Base-by-base conservation (phyloP, 2,329 filamentous ascomycete species). In the Furcasterigmium sp. region DNA sequence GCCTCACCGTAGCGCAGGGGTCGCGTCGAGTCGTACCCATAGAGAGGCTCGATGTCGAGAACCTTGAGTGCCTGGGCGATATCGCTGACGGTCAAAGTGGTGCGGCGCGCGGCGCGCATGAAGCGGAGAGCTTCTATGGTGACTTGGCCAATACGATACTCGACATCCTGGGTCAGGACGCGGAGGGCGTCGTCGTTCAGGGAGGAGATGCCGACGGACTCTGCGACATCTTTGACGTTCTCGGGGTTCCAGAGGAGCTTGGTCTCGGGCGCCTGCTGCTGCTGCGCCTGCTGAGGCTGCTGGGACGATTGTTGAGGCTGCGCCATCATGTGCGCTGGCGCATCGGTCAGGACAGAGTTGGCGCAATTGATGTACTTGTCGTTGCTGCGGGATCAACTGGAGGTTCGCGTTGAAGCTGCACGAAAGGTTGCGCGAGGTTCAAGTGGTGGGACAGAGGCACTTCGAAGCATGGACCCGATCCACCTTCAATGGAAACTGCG, bases 61-160 rank as follows among this genome's bases (percentile, higher is more conserved):
- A 91, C 82, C 49, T 82, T 82, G 51, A 98, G 71, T 4, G 93
- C 93, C 52, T 91, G 84, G 37, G 88, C 84, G 44, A 96, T 80
- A 65, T 98, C 93, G 57, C 91, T 86, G 39, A 93, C 94, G 17
- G 84, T 90, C 52, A 98, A 73, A 1, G 87, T 84, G 2, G 90
- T 96, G 49, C 93, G 83, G 62, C 87, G 87, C 18, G 84, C 82
- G 56, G 91, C 87, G 55, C 90, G 88, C 93, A 98, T 98, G 63
- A 94, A 93, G 60, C 95, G 94, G 55, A 97, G 75, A 3, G 91
- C 87, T 68, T 97, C 91, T 56, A 95, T 85, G 50, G 98, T 82
- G 50, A 97, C 88, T 66, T 96, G 91, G 37, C 88, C 86, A 53
- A 98, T 80, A 47, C 93, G 87, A 62, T 93, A 98, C 68, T 98